Percentiles rank a stretch among this genome's conserved stretches.
phyloP scores from a whole-genome alignment of 2,329 filamentous ascomycete species.

The Talaromyces sp. region DNA sequence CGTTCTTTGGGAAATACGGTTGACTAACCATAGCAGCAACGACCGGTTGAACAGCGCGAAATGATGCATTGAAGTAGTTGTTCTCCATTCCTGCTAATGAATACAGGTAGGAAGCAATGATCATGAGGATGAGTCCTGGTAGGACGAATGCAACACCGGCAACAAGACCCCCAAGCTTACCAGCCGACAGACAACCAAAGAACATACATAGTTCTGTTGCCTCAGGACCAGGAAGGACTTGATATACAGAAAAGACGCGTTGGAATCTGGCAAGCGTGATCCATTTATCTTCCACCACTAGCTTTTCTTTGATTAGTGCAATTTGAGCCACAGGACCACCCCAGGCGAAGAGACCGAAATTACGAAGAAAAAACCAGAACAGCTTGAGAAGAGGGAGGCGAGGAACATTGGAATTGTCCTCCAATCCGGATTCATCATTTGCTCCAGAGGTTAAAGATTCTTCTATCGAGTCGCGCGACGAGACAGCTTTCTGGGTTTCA shows the following conservation, averaged over 20 bases:
- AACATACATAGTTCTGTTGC: constrained; percentile 37
- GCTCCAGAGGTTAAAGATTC: background rate
- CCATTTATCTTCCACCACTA: constrained; percentile 35
- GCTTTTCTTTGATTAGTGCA: constrained; percentile 33
- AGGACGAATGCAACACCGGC: constrained; percentile 31
- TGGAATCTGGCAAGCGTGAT: constrained; percentile 33
- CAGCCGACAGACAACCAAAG: constrained; percentile 34
- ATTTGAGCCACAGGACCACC: constrained; percentile 36
- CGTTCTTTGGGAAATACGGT: too few species aligned
- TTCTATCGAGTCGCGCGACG: background rate
- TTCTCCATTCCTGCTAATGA: too few species aligned
- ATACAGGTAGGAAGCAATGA: too few species aligned
- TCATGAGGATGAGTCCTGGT: background rate
- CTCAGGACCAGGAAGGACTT: constrained; percentile 35
- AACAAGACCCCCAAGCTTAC: constrained; percentile 31
- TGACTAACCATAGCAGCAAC: too few species aligned
- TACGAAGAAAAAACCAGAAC: constrained; percentile 38
- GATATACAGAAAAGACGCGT: constrained; percentile 36
- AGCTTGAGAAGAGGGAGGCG: constrained; percentile 27
- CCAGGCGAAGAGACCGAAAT: constrained; percentile 37
- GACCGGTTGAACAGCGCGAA: too few species aligned
- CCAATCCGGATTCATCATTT: background rate
- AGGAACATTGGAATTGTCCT: constrained; percentile 31
- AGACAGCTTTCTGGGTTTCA: background rate
- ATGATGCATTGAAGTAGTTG: too few species aligned